Conservation (phyloP, 495 filamentous ascomycete genomes). For the Apiosordaria backusii region DNA sequence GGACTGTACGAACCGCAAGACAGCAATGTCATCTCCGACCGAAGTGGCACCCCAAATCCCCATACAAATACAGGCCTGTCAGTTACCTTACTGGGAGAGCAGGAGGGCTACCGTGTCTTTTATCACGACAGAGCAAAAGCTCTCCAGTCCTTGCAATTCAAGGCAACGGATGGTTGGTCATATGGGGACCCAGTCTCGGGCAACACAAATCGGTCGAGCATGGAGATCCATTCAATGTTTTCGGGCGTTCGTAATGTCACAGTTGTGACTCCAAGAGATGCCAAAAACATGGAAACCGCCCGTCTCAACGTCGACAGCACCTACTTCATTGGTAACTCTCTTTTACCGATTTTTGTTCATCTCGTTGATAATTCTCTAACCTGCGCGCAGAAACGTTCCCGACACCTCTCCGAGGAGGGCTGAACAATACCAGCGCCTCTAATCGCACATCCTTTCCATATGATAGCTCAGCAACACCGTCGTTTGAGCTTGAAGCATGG, state of each 20-base stretch:
- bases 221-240: conserved; percentile 27
- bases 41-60: conserved; percentile 18
- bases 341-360: neutral
- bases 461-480: conserved; percentile 6
- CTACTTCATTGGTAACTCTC: conserved; percentile 28
- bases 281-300: conserved; percentile 24
- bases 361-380: conserved; percentile 7
- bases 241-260: conserved; percentile 23
- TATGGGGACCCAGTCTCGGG: conserved; percentile 26
- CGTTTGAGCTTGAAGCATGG: conserved; percentile 23
- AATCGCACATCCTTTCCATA: conserved; percentile 13
- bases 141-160: conserved; percentile 27
- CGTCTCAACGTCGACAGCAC: conserved; percentile 19
- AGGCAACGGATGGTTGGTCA: conserved; percentile 18
- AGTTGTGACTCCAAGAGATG: conserved; percentile 25
- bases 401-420: conserved; percentile 12
- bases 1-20: conserved; percentile 23
- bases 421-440: conserved; percentile 25
- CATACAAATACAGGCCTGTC: conserved; percentile 23
- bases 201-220: conserved; percentile 19
- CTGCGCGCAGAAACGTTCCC: conserved; percentile 26
- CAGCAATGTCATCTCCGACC: conserved; percentile 22
- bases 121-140: conserved; percentile 26
- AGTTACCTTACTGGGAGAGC: conserved; percentile 24
- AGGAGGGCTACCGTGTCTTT: conserved; percentile 30